Percentiles rank a stretch among this genome's conserved stretches.
These are phyloP conservation scores for Glycine tomentella DNA, from an alignment of 306 rosid species.

Conservation along the genomic window DNA sequence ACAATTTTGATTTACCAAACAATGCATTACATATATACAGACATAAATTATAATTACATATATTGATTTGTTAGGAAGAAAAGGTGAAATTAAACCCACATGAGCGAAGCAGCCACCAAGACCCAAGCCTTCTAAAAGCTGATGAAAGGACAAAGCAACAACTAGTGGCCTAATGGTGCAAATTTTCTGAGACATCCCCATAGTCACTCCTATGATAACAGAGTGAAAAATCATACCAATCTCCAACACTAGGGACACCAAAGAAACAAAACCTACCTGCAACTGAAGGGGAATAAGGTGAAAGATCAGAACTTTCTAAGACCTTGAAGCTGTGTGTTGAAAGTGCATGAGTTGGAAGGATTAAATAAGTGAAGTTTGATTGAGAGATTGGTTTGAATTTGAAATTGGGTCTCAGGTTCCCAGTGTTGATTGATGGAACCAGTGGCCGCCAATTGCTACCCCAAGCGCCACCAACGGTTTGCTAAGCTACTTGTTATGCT, in stretches of 20 bases:
- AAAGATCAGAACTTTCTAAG: constrained; percentile 56
- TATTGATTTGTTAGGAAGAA: too few species aligned
- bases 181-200: constrained; percentile 91
- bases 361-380: constrained; percentile 36
- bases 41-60: too few species aligned
- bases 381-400: constrained; percentile 41
- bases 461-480: constrained; percentile 48
- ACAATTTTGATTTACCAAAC: too few species aligned
- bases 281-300: constrained; percentile 39
- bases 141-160: constrained; percentile 81
- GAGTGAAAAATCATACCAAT: constrained; percentile 89
- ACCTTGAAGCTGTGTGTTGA: constrained; percentile 35
- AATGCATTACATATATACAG: too few species aligned
- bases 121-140: constrained; percentile 88
- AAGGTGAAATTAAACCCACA: constrained; percentile 38
- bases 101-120: constrained; percentile 92
- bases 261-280: constrained; percentile 52
- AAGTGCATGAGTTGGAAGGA: constrained; percentile 24
- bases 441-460: constrained; percentile 39
- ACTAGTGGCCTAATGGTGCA: constrained; percentile 85
- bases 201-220: constrained; percentile 77
- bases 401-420: constrained; percentile 53
- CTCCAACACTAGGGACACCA: constrained; percentile 79
- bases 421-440: constrained; percentile 48
- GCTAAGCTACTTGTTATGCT: constrained; percentile 23